Conservation (phyloP, 176 grass and related monocot genomes). For the Cocos nucifera region DNA sequence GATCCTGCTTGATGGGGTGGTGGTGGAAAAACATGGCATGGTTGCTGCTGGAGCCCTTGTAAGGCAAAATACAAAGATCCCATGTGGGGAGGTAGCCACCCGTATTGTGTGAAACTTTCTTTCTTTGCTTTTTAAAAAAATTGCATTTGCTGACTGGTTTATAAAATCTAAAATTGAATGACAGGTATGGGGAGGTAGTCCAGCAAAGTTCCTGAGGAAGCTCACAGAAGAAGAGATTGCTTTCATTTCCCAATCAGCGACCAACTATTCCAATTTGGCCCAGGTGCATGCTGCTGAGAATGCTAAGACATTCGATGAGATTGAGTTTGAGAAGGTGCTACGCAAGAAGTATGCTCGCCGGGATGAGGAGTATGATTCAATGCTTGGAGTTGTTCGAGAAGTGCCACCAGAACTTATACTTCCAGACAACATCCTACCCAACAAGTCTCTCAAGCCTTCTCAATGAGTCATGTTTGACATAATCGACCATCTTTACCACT, state of each 20-base stretch:
- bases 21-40: slow-evolving; percentile 90
- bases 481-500: slow-evolving; percentile 6
- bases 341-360: slow-evolving; percentile 71
- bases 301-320: slow-evolving; percentile 81
- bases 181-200: slow-evolving; percentile 94
- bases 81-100: slow-evolving; percentile 76
- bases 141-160: too few relatives aligned
- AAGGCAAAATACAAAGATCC: slow-evolving; percentile 81
- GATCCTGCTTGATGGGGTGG: slow-evolving; percentile 73
- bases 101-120: not conserved
- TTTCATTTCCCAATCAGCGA: slow-evolving; percentile 71
- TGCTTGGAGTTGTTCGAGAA: slow-evolving; percentile 84
- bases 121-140: not conserved
- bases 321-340: slow-evolving; percentile 82
- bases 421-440: slow-evolving; percentile 70
- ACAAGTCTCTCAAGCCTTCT: slow-evolving; percentile 49
- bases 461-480: slow-evolving; percentile 14
- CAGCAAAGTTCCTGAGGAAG: slow-evolving; percentile 93
- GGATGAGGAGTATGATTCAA: slow-evolving; percentile 86
- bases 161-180: not conserved
- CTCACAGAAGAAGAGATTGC: slow-evolving; percentile 80
- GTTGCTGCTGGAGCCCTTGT: slow-evolving; percentile 86
- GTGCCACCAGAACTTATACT: slow-evolving; percentile 66
- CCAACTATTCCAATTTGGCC: slow-evolving; percentile 75
- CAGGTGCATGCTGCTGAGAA: slow-evolving; percentile 94